These are phyloP conservation scores for Solanum aculeatissimum DNA, from an alignment of 305 asterid species.

Conservation along the genomic window DNA sequence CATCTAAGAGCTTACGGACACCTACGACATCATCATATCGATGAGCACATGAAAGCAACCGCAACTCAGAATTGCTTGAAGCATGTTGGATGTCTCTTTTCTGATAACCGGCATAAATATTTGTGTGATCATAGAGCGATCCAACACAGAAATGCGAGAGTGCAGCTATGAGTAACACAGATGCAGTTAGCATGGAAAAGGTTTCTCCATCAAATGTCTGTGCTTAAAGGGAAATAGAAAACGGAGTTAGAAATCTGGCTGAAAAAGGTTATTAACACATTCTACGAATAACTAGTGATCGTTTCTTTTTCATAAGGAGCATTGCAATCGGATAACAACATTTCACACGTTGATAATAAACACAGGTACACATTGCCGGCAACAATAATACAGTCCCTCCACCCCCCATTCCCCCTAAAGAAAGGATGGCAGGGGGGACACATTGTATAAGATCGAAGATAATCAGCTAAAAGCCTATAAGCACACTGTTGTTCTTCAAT, in stretches of 20 bases:
- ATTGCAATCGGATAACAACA: background rate
- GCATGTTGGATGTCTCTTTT: conserved; percentile 75
- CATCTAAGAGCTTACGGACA: conserved; percentile 40
- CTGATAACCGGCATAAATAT: conserved; percentile 63
- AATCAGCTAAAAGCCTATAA: background rate
- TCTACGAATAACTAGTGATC: background rate
- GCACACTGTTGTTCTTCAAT: background rate
- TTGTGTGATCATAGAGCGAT: conserved; percentile 43
- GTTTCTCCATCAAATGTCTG: conserved; percentile 71
- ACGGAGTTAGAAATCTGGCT: background rate
- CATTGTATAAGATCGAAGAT: background rate
- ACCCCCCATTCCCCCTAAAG: no score
- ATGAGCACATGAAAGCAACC: conserved; percentile 52
- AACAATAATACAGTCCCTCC: background rate
- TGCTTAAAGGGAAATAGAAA: background rate
- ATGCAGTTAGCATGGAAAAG: conserved; percentile 47
- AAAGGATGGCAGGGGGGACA: no score
- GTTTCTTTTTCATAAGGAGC: background rate
- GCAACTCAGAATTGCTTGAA: conserved; percentile 49
- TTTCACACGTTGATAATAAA: background rate
- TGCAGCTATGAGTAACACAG: conserved; percentile 46
- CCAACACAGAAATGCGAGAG: conserved; percentile 32
- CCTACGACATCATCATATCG: conserved; percentile 61
- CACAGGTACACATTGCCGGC: background rate
- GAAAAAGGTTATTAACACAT: background rate